phyloP scores from a whole-genome alignment of 225 moss, liverwort and hornwort genomes.

The Physcomitrium patens region DNA sequence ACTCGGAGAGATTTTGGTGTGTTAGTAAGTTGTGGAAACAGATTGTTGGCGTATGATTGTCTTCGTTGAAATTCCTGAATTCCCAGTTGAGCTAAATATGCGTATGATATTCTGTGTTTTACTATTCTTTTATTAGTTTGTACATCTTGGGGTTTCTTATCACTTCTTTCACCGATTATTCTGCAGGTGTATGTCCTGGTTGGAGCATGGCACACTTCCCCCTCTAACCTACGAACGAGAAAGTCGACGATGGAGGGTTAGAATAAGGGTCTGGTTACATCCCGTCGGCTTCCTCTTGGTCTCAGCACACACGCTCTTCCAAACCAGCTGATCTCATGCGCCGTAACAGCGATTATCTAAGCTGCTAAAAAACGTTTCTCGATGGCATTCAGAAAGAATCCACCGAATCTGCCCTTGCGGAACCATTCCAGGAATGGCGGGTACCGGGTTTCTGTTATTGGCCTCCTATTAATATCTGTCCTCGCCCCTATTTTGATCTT shows the following conservation, averaged over 20 bases:
- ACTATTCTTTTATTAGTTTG: neutral
- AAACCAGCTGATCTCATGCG: slow-evolving; percentile 30
- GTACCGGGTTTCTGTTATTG: slow-evolving; percentile 46
- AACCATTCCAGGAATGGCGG: slow-evolving; percentile 46
- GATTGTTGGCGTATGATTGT: too few species aligned
- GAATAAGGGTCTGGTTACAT: slow-evolving; percentile 2
- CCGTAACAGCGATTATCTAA: slow-evolving; percentile 21
- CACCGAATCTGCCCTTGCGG: slow-evolving; percentile 38
- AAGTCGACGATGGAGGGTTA: neutral
- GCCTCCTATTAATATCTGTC: slow-evolving; percentile 47
- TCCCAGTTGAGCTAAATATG: too few species aligned
- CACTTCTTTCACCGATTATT: neutral
- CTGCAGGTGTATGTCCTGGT: slow-evolving; percentile 3
- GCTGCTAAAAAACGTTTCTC: slow-evolving; percentile 23
- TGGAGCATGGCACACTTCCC: neutral
- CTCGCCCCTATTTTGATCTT: slow-evolving; percentile 53
- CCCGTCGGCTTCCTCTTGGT: neutral
- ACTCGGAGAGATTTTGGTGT: too few species aligned
- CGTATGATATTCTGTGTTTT: neutral
- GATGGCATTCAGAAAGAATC: slow-evolving; percentile 51
- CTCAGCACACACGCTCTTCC: neutral
- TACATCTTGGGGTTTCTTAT: neutral
- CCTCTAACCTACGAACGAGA: neutral
- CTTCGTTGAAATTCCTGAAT: too few species aligned
- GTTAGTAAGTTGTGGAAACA: too few species aligned